Base-by-base conservation (phyloP, 192 early-diverging fungal species). In the Linnemannia zychae region DNA sequence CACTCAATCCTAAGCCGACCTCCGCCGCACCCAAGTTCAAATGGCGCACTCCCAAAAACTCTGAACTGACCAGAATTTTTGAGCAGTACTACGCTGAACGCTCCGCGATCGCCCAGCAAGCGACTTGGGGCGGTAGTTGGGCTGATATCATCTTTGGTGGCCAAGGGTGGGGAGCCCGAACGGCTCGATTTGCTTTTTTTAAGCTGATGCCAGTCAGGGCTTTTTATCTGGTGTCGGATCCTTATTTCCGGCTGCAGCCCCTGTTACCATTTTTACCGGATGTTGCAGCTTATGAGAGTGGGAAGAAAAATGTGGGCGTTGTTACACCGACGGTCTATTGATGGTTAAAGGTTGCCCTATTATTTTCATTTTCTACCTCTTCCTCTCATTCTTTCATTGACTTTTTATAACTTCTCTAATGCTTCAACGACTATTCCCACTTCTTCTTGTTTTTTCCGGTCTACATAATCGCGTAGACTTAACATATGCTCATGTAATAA, bases 191-290 rank as follows among this genome's bases (percentile, higher is more conserved):
- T 12, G 17, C n/a, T 1, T 74, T 60, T 60, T 74, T 74, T 18
- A 24, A 37, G 11, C n/a, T 74, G 37, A 1, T 74, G 40, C 73
- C 73, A 9, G 13, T 2, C 1, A 20, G n/a, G 7, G 16, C 33
- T 31, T 74, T 74, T 24, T 74, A 60, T 40, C 7, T 22, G 20
- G 37, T 74, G 20, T 74, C 73, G 20, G 73, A 74, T 63, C 12
- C 36, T 6, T 74, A 38, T 28, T 74, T 57, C 20, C 7, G 38
- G 3, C 1, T 15, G 3, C 73, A 37, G 4, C 57, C 57, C 12
- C 2, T 47, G n/a, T 63, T 74, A 34, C 48, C 49, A 11, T 74
- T 74, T 18, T 53, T 74, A 37, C 57, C 73, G n/a, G n/a, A 36
- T 20, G 73, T 74, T 28, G 18, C 52, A n/a, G 20, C 6, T 57